A percentile compares a stretch with the other conserved stretches of the same genome.
Conservation (phyloP, 306 rosid species). For the Trichosanthes truncata region DNA sequence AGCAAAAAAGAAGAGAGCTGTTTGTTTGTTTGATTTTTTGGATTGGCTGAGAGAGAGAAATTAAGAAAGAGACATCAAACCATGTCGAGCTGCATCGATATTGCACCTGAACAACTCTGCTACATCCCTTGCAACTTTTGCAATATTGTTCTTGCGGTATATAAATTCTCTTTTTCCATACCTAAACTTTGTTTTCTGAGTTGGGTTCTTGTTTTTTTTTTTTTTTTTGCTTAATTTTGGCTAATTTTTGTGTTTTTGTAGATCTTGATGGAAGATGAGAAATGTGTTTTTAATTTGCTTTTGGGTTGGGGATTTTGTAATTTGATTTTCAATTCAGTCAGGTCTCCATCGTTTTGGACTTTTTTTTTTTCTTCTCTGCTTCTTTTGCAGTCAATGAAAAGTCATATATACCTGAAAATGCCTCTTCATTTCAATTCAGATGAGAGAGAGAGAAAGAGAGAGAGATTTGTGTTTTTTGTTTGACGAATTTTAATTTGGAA, state of each 20-base stretch:
- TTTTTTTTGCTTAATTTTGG: background rate
- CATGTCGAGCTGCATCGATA: constrained; percentile 42
- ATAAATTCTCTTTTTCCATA: background rate
- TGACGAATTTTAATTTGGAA: background rate
- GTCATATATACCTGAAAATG: constrained; percentile 34
- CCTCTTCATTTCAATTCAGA: constrained; percentile 8
- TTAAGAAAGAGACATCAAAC: background rate
- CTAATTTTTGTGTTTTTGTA: background rate
- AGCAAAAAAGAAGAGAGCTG: background rate
- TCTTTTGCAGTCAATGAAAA: constrained; percentile 69
- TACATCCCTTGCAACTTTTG: constrained; percentile 99
- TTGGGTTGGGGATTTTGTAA: background rate
- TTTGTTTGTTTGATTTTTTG: background rate
- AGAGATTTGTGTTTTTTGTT: constrained; percentile 13
- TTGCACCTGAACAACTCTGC: constrained; percentile 87
- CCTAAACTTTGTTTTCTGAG: background rate
- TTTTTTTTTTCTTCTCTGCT: constrained; percentile 20
- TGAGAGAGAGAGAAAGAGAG: constrained; percentile 3
- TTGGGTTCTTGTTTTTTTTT: background rate
- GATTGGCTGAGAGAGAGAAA: background rate
- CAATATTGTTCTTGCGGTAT: constrained; percentile 98
- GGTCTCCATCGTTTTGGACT: constrained; percentile 61
- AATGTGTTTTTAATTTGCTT: background rate
- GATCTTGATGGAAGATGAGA: background rate
- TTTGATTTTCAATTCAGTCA: constrained; percentile 32